Evolutionary conservation across 441 rosid species (phyloP).

Genomic region (Pelargonium cotyledonis): DNA sequence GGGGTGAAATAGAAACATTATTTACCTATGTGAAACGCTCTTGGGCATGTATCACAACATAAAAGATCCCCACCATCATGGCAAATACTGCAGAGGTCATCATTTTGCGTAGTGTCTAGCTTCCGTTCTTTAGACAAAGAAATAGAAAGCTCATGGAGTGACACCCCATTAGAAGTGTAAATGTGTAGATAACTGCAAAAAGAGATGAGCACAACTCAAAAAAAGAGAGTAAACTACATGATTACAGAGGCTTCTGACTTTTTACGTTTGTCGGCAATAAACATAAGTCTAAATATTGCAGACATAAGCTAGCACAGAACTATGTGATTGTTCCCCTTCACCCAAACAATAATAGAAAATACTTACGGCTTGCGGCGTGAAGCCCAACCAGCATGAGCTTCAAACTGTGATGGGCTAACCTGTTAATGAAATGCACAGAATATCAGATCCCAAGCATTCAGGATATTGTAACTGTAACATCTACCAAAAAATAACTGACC

Average conservation of each 20-base stretch:
- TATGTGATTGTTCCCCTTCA: not conserved
- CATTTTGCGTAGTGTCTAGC: constrained; percentile 56
- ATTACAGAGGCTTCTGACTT: no score
- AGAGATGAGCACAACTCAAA: constrained; percentile 15
- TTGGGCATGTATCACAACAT: constrained; percentile 93
- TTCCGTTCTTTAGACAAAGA: constrained; percentile 46
- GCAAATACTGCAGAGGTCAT: constrained; percentile 82
- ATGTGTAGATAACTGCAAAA: constrained; percentile 74
- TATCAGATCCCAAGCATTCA: not conserved
- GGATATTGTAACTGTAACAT: not conserved
- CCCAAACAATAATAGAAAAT: constrained; percentile 7
- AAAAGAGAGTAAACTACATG: not conserved
- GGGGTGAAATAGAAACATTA: not conserved
- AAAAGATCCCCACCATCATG: constrained; percentile 76
- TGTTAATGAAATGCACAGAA: constrained; percentile 29
- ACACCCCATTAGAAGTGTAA: constrained; percentile 92
- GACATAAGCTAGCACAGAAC: not conserved
- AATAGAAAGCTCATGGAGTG: constrained; percentile 84
- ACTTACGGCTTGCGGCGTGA: constrained; percentile 93
- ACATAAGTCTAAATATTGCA: not conserved
- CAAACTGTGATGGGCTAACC: constrained; percentile 89
- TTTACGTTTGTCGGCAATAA: no score
- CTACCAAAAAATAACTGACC: not conserved
- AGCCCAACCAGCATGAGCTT: constrained; percentile 97
- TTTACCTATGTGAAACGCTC: constrained; percentile 81